Evolutionary conservation across 1,284 basidiomycete species (phyloP).

Genomic region (Leccinum subrobustum): DNA sequence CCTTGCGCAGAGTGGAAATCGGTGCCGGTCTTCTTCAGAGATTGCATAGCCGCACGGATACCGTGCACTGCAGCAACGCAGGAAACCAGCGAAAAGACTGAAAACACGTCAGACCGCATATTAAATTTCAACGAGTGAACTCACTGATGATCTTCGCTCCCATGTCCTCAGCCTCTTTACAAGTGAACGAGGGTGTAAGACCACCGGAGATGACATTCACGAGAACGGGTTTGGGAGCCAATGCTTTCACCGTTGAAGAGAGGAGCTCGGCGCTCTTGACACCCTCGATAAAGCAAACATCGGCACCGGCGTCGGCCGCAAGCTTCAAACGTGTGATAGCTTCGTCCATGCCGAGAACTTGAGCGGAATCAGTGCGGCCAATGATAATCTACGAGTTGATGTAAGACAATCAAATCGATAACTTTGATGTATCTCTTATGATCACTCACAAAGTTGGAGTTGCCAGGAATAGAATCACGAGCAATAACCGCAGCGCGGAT

Average conservation of each 20-base stretch:
- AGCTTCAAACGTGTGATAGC: conserved; percentile 67
- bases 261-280: conserved; percentile 70
- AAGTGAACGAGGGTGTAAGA: conserved; percentile 71
- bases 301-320: conserved; percentile 74
- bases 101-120: not conserved
- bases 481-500: conserved; percentile 77
- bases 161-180: conserved; percentile 61
- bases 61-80: conserved; percentile 73
- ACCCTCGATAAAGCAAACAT: conserved; percentile 85
- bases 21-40: conserved; percentile 73
- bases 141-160: conserved; percentile 77
- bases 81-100: conserved; percentile 69
- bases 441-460: conserved; percentile 59
- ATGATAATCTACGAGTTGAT: conserved; percentile 59
- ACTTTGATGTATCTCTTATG: too few species aligned
- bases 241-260: conserved; percentile 57
- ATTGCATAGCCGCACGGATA: conserved; percentile 69
- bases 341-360: conserved; percentile 80
- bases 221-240: conserved; percentile 73
- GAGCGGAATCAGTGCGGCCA: conserved; percentile 80
- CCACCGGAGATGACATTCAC: conserved; percentile 79
- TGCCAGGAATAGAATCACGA: conserved; percentile 67
- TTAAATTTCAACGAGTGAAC: conserved; percentile 20
- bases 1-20: conserved; percentile 66
- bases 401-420: not conserved